Conservation (phyloP, 495 filamentous ascomycete genomes). For the Letharia columbiana region DNA sequence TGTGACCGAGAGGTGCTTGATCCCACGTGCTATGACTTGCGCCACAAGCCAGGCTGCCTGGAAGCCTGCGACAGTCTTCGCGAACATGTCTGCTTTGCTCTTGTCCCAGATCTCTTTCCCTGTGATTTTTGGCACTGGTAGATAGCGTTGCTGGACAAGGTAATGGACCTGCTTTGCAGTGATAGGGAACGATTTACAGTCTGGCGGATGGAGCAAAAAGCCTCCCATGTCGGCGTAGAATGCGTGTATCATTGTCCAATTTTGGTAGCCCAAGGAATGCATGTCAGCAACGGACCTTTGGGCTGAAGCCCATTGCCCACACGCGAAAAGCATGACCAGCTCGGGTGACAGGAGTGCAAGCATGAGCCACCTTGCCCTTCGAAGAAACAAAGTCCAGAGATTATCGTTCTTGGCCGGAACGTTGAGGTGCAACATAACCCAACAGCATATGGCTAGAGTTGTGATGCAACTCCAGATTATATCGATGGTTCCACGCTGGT, state of each 20-base stretch:
- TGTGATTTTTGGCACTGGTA: conserved; percentile 18
- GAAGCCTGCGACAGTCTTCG: conserved; percentile 24
- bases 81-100: conserved; percentile 28
- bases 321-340: conserved; percentile 22
- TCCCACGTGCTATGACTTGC: conserved; percentile 25
- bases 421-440: conserved; percentile 29
- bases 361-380: conserved; percentile 27
- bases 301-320: conserved; percentile 25
- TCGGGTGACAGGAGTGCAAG: conserved; percentile 30
- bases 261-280: conserved; percentile 16
- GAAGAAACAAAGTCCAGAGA: conserved; percentile 12
- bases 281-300: conserved; percentile 20
- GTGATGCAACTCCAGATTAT: conserved; percentile 30
- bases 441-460: conserved; percentile 29
- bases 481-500: conserved; percentile 29
- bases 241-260: conserved; percentile 33
- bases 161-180: conserved; percentile 31
- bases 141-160: conserved; percentile 24
- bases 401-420: conserved; percentile 27
- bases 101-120: conserved; percentile 30
- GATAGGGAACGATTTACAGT: conserved; percentile 28
- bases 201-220: conserved; percentile 25
- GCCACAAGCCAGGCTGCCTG: conserved; percentile 30
- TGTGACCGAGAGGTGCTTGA: conserved; percentile 26
- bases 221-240: conserved; percentile 38